Conservation (phyloP, 2,329 filamentous ascomycete genomes). For the Beauveria asiatica region DNA sequence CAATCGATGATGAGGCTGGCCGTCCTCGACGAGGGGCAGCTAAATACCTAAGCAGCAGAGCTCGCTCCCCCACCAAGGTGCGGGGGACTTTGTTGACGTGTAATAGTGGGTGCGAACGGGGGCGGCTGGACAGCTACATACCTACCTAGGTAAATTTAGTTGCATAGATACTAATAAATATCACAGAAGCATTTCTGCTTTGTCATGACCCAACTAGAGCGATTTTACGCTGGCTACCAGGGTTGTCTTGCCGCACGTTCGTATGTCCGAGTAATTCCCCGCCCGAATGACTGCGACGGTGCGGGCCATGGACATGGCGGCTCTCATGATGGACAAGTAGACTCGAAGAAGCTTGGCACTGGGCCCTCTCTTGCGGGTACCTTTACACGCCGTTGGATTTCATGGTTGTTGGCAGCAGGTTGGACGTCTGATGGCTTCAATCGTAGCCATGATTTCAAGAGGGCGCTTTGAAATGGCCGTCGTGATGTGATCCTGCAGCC, state of each 20-base stretch:
- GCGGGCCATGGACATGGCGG: not conserved
- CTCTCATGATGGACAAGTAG: not conserved
- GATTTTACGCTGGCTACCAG: not conserved
- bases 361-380: not conserved
- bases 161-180: not conserved
- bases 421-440: no score
- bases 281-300: not conserved
- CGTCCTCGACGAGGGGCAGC: not conserved
- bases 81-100: not conserved
- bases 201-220: not conserved
- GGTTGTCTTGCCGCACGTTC: not conserved
- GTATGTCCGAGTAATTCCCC: slow-evolving; percentile 1
- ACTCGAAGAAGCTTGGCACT: not conserved
- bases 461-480: no score
- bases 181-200: not conserved
- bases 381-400: not conserved
- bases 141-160: no score
- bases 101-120: not conserved
- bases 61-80: not conserved
- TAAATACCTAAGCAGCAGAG: no score
- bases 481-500: no score
- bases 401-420: no score
- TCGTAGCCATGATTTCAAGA: no score
- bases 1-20: slow-evolving; percentile 1
- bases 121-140: not conserved